A percentile compares a stretch with the other conserved stretches of the same genome.
phyloP scores from a whole-genome alignment of 176 grass and related monocot species.

The Metroxylon sagu region DNA sequence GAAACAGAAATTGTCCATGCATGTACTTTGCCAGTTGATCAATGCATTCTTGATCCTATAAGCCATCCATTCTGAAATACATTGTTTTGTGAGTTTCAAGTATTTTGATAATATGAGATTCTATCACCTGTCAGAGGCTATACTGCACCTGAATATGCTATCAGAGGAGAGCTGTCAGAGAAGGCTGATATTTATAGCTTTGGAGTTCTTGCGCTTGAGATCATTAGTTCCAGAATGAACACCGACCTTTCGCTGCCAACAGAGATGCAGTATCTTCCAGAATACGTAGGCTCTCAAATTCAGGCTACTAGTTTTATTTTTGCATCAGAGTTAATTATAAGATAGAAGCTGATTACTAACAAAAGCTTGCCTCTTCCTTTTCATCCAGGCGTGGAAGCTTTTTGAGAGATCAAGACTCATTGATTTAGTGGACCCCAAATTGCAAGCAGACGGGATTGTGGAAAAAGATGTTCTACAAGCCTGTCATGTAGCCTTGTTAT shows the following conservation, averaged over 20 bases:
- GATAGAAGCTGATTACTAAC: background rate
- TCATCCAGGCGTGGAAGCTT: constrained; percentile 22
- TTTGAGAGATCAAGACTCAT: constrained; percentile 15
- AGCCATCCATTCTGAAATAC: too few species aligned
- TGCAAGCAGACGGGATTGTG: background rate
- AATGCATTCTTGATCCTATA: too few species aligned
- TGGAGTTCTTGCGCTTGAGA: constrained; percentile 56
- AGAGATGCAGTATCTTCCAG: constrained; percentile 26
- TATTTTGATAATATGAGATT: constrained; percentile 1
- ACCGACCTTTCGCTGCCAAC: constrained; percentile 17
- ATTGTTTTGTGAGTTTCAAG: background rate
- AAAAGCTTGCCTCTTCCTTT: background rate
- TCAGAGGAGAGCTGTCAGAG: constrained; percentile 53
- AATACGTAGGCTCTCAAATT: constrained; percentile 2
- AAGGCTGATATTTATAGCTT: constrained; percentile 77
- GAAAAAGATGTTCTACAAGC: constrained; percentile 6
- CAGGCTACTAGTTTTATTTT: background rate
- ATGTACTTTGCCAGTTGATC: too few species aligned
- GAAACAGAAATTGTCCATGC: too few species aligned
- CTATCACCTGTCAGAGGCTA: constrained; percentile 32
- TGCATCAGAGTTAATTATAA: background rate
- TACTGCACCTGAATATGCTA: constrained; percentile 61
- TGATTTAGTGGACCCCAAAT: constrained; percentile 3
- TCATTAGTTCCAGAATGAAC: constrained; percentile 39
- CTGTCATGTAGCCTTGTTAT: constrained; percentile 12